A percentile compares a stretch with the other conserved stretches of the same genome.
phyloP scores from a whole-genome alignment of 169 alveolate species.

The Cryptosporidium ryanae region DNA sequence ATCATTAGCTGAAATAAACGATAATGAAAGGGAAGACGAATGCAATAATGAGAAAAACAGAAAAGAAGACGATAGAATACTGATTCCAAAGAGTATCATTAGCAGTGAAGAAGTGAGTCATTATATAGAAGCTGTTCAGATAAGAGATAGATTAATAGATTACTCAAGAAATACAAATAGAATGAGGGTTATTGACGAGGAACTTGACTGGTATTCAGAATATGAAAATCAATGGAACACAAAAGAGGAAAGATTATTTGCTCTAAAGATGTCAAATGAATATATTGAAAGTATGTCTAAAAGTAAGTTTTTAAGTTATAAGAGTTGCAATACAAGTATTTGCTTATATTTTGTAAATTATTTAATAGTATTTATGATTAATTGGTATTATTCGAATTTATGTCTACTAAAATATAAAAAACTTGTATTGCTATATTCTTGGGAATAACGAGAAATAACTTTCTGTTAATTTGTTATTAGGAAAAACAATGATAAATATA shows the following conservation, averaged over 20 bases:
- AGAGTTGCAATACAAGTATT: no score
- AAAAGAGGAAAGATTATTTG: conserved; percentile 37
- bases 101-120: conserved; percentile 47
- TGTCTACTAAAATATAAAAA: no score
- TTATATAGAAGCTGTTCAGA: conserved; percentile 51
- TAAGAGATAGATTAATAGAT: conserved; percentile 24
- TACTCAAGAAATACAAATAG: conserved; percentile 31
- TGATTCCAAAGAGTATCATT: not conserved
- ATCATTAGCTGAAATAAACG: not conserved
- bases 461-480: not conserved
- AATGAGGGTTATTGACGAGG: conserved; percentile 66
- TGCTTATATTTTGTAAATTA: no score
- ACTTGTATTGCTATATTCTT: no score
- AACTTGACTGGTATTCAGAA: conserved; percentile 73
- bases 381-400: no score
- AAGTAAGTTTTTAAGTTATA: conserved; percentile 21
- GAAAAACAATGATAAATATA: conserved; percentile 64
- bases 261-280: conserved; percentile 48
- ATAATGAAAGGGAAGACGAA: not conserved
- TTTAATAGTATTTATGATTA: no score
- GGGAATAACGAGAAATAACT: not conserved
- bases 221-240: conserved; percentile 74
- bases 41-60: not conserved
- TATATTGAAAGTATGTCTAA: conserved; percentile 9
- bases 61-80: no score